phyloP scores from a whole-genome alignment of 768 basidiomycete genomes.

The Amanita brunnescens region DNA sequence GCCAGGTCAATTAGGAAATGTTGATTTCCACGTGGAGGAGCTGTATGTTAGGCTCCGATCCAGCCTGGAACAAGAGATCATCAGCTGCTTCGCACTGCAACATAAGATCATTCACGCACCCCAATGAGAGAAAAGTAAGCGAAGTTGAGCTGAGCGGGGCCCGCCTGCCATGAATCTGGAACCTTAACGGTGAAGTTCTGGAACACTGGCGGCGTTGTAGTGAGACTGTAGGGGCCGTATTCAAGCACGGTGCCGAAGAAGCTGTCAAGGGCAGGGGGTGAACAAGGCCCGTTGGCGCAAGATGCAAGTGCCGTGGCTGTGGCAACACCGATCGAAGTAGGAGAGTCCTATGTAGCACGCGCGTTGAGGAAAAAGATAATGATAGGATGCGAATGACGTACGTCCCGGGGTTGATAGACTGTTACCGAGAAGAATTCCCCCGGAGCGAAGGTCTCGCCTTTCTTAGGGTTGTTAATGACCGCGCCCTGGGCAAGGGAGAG shows the following conservation, averaged over 20 bases:
- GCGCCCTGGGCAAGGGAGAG: conserved; percentile 14
- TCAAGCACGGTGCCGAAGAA: conserved; percentile 37
- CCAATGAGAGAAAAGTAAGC: conserved; percentile 30
- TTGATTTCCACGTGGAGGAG: background rate
- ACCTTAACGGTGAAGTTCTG: conserved; percentile 37
- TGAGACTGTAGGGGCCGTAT: conserved; percentile 33
- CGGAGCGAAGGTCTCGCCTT: conserved; percentile 15
- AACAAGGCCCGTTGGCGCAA: conserved; percentile 20
- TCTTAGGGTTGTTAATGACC: conserved; percentile 25
- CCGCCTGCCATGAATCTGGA: conserved; percentile 22
- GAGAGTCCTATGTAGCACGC: conserved; percentile 20
- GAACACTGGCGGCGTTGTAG: conserved; percentile 25
- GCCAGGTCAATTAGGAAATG: background rate
- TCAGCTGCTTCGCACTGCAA: background rate
- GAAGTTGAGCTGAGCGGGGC: too few relatives aligned
- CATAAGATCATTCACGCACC: conserved; percentile 22
- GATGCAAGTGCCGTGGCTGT: conserved; percentile 35
- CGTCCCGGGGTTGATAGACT: conserved; percentile 28
- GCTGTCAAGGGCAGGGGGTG: conserved; percentile 13
- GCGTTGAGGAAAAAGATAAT: background rate
- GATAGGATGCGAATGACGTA: conserved; percentile 15
- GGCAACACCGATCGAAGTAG: conserved; percentile 36
- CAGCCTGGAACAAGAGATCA: background rate
- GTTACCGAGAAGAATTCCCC: conserved; percentile 26
- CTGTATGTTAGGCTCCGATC: too few relatives aligned